phyloP scores from a whole-genome alignment of 805 yeast genomes.

The Maudiozyma bulderi region DNA sequence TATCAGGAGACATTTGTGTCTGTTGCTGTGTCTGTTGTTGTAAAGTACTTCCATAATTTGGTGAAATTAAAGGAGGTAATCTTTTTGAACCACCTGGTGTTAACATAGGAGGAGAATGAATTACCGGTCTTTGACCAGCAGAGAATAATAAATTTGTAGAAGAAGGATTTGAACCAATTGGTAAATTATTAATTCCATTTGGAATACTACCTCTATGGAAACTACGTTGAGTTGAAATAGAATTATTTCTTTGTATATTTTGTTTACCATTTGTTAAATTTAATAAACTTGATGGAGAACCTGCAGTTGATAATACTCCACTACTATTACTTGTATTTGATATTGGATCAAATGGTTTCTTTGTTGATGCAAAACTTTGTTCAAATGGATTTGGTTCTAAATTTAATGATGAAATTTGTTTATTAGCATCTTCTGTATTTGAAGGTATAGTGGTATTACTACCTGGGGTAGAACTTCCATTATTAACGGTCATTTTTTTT shows the following conservation, averaged over 20 bases:
- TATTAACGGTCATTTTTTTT: neutral
- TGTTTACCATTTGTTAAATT: neutral
- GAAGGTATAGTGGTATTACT: neutral
- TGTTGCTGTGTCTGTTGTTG: neutral
- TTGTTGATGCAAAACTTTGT: slow-evolving; percentile 71
- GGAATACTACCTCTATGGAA: neutral
- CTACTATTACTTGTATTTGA: neutral
- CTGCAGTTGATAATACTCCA: neutral
- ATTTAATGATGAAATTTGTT: slow-evolving; percentile 40
- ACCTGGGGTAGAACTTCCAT: neutral
- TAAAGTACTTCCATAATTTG: neutral
- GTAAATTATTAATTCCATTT: neutral
- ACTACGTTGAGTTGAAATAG: neutral
- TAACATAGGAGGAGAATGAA: slow-evolving; percentile 34
- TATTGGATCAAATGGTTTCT: slow-evolving; percentile 6
- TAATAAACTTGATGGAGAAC: neutral
- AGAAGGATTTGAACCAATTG: neutral
- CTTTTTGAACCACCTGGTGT: slow-evolving; percentile 52
- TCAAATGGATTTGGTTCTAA: slow-evolving; percentile 94
- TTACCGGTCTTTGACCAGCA: slow-evolving; percentile 10
- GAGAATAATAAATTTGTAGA: slow-evolving; percentile 1
- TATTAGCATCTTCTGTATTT: neutral
- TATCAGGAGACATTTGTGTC: too few species aligned
- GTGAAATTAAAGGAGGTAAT: slow-evolving; percentile 35
- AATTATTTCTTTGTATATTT: neutral